Evolutionary conservation across 306 rosid genomes (phyloP).

Genomic region (Inga leiocalycina): DNA sequence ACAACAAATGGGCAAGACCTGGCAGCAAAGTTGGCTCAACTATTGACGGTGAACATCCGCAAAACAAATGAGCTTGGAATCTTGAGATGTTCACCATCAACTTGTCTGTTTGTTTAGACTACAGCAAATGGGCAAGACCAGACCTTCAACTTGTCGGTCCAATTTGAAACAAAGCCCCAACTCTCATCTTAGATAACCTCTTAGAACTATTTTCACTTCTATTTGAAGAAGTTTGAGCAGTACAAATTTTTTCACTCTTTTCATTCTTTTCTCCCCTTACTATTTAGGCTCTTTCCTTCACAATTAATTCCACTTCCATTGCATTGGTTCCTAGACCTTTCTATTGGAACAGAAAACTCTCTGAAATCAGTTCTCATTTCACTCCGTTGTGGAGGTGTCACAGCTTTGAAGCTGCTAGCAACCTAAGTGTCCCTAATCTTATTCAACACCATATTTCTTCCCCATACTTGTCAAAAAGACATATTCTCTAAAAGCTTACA

Average conservation of each 20-base stretch:
- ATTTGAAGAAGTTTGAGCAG: neutral
- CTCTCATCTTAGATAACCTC: no score
- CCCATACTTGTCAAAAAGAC: neutral
- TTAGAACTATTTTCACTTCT: no score
- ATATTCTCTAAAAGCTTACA: constrained; percentile 17
- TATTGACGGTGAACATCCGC: neutral
- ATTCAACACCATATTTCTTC: neutral
- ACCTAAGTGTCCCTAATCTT: neutral
- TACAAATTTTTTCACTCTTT: neutral
- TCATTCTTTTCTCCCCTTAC: neutral
- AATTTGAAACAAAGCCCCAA: no score
- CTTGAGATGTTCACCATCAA: neutral
- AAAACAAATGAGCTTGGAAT: neutral
- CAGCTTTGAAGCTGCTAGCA: neutral
- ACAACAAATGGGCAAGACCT: neutral
- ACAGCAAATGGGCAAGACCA: no score
- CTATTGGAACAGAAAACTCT: neutral
- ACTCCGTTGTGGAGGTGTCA: neutral
- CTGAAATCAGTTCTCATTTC: neutral
- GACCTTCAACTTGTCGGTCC: no score
- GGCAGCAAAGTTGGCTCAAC: neutral
- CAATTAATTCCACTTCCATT: neutral
- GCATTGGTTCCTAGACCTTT: neutral
- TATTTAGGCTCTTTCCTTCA: neutral
- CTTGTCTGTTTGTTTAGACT: no score